A percentile compares a stretch with the other conserved stretches of the same genome.
Evolutionary conservation across 176 grass and related monocot genomes (phyloP).

Genomic region (Raddia distichophylla): DNA sequence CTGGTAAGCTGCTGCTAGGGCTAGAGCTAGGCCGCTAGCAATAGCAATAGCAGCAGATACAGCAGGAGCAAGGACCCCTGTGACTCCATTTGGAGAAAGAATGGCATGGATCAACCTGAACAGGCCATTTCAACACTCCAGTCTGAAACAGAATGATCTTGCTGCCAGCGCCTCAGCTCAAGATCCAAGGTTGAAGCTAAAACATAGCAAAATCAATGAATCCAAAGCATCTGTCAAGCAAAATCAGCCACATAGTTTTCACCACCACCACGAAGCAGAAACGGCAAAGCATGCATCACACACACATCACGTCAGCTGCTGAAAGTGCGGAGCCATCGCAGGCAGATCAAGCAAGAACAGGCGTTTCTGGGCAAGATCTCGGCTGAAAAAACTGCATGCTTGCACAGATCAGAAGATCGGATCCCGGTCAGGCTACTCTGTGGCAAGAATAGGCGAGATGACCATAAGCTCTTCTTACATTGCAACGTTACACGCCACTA

Average conservation of each 20-base stretch:
- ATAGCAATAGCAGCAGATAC: not conserved
- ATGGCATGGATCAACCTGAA: not conserved
- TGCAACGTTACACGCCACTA: conserved; percentile 40
- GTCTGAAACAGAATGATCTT: not conserved
- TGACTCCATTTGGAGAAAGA: conserved; percentile 23
- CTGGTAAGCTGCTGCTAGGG: not conserved
- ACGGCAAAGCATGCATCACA: not conserved
- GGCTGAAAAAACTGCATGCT: not conserved
- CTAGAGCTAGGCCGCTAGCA: not conserved
- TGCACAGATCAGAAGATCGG: conserved; percentile 30
- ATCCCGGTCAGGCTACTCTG: not conserved
- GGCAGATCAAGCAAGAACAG: not conserved
- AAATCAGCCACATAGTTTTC: not conserved
- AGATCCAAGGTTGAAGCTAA: not conserved
- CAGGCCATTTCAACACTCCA: not conserved
- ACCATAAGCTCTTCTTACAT: conserved; percentile 54
- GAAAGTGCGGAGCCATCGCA: not conserved
- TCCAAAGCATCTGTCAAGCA: not conserved
- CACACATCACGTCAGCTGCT: not conserved
- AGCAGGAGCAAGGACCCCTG: not conserved
- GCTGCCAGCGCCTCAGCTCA: not conserved
- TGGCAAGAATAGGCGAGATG: conserved; percentile 23
- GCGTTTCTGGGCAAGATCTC: not conserved
- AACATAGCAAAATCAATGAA: not conserved
- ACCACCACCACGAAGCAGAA: conserved; percentile 8